phyloP scores from a whole-genome alignment of 441 rosid species.

The Flueggea neowawraea region DNA sequence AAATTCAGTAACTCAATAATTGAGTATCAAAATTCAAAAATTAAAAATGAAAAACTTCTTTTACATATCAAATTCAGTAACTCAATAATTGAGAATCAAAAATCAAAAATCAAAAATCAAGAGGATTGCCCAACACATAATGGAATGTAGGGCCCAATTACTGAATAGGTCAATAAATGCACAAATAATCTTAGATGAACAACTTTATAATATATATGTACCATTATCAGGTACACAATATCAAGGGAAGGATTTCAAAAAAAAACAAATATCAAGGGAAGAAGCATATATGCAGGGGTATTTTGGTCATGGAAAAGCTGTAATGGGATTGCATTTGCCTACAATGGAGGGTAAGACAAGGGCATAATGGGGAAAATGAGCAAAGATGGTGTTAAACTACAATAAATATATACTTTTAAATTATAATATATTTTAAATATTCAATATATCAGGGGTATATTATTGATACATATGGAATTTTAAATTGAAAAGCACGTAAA shows the following conservation, averaged over 20 bases:
- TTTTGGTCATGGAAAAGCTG: no score
- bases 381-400: neutral
- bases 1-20: conserved; percentile 19
- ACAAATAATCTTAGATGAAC: conserved; percentile 3
- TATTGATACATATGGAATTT: no score
- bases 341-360: no score
- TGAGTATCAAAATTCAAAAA: conserved; percentile 14
- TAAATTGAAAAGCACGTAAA: no score
- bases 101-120: conserved; percentile 6
- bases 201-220: neutral
- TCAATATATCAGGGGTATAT: no score
- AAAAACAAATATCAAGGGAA: no score
- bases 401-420: no score
- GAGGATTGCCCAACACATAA: conserved; percentile 18
- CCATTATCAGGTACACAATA: neutral
- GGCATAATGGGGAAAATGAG: neutral
- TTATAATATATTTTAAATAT: no score
- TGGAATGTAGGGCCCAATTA: conserved; percentile 18
- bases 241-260: no score
- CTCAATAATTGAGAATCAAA: conserved; percentile 35
- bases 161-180: conserved; percentile 22
- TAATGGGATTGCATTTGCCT: no score
- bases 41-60: no score
- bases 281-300: neutral
- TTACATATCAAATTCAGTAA: no score